These are phyloP conservation scores for Auricularia sp. DNA, from an alignment of 768 basidiomycete species.

Conservation along the genomic window DNA sequence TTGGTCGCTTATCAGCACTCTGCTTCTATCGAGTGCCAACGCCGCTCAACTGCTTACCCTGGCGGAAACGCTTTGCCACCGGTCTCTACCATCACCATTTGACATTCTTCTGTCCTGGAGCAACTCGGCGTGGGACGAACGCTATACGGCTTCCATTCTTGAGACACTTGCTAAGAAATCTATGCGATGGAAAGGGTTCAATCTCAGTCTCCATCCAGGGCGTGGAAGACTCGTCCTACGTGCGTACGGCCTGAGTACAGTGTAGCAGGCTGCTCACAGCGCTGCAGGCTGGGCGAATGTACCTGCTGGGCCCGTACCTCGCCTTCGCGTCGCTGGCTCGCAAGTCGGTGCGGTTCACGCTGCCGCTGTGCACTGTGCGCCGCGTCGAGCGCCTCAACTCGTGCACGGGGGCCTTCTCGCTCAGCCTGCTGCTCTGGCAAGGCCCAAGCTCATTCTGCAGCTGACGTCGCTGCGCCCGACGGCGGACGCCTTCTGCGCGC, in stretches of 20 bases:
- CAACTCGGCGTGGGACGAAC: no score
- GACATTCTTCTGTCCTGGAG: no score
- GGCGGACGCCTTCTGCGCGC: constrained; percentile 84
- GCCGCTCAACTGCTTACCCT: no score
- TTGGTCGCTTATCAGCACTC: no score
- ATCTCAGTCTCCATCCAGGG: constrained; percentile 38
- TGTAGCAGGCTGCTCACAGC: not conserved
- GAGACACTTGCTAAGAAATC: no score
- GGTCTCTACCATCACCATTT: no score
- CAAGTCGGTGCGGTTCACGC: constrained; percentile 82
- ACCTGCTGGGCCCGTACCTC: constrained; percentile 82
- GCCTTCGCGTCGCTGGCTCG: constrained; percentile 85
- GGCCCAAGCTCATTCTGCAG: constrained; percentile 88
- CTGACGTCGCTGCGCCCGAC: constrained; percentile 87
- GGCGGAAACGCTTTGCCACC: no score
- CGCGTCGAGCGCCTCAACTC: constrained; percentile 91
- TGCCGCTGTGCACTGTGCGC: constrained; percentile 86
- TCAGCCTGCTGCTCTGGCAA: constrained; percentile 87
- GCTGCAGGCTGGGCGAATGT: constrained; percentile 77
- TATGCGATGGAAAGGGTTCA: no score
- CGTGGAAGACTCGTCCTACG: constrained; percentile 81
- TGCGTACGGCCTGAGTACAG: constrained; percentile 33
- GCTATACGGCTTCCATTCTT: no score
- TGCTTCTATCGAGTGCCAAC: no score
- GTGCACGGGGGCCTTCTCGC: constrained; percentile 86